Base-by-base conservation (phyloP, 2,329 filamentous ascomycete genomes). In the Pseudogymnoascus sp. region DNA sequence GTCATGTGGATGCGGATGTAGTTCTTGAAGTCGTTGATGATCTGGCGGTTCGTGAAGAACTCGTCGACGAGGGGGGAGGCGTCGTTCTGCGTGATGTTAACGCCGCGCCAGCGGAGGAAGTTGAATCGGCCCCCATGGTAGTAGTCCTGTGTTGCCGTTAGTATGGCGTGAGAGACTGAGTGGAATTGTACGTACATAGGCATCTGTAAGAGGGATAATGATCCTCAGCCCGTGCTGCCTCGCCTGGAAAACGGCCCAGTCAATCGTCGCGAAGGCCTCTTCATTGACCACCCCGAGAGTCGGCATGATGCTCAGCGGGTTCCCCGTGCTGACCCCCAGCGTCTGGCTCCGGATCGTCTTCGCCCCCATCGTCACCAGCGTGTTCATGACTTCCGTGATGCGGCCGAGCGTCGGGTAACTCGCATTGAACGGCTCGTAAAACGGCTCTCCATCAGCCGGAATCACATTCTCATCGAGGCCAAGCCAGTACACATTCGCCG, bases 401-500 rank as follows among this genome's bases (percentile, higher is more conserved):
- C 79, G 75, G 22, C 78, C 78, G 60, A 76, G 75, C 4, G 76
- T 77, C 10, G 79, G 79, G 65, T 81, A 81, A 67, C 77, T 79
- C 24, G 78, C 74, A 46, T 77, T 77, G 38, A 72, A 71, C 1
- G 75, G 74, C 1, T 74, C 73, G 65, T 81, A 78, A 68, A 75
- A 81, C n/a, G 79, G 79, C 64, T 76, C 69, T 5, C 77, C 78
- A 1, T 68, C 66, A 0, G 78, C 75, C 5, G 78, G 79, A 1
- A 73, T 71, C 11, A 82, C 78, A 67, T 81, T 81, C 68, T 82
- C 79, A 68, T 81, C 79, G 0, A 81, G 74, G 1, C 78, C 79
- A 8, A 81, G 75, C 78, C 79, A 81, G 72, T 82, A 81, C 12
- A 81, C 72, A 65, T 81, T 81, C n/a, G 78, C 76, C 0, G 78